These are phyloP conservation scores for Triglochin maritima DNA, from an alignment of 106 monocot species.

Conservation along the genomic window DNA sequence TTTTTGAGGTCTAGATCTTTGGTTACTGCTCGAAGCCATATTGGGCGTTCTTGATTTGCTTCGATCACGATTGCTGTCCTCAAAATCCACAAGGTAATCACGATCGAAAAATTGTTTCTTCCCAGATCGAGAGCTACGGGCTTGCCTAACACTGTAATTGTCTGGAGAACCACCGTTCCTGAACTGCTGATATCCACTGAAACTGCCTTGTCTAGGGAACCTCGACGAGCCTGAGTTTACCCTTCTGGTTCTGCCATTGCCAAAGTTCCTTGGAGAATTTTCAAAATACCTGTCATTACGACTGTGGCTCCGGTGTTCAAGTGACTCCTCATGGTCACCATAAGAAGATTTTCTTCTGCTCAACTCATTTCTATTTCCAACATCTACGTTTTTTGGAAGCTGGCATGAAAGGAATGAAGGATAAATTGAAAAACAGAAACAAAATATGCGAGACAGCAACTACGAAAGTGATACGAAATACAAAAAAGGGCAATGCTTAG, in stretches of 20 bases:
- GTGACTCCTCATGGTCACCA: neutral
- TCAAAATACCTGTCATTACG: neutral
- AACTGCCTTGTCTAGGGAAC: neutral
- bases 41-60: neutral
- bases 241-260: neutral
- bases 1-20: neutral
- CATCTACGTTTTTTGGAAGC: slow-evolving; percentile 5
- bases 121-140: neutral
- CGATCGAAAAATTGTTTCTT: neutral
- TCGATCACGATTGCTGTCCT: neutral
- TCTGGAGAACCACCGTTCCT: neutral
- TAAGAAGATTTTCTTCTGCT: slow-evolving; percentile 1
- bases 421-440: too few relatives aligned
- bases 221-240: neutral
- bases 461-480: too few relatives aligned
- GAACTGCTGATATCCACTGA: neutral
- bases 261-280: neutral
- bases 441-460: too few relatives aligned
- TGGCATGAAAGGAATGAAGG: neutral
- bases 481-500: too few relatives aligned
- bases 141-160: neutral
- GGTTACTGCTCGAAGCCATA: neutral
- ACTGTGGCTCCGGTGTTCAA: neutral
- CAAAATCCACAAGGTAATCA: neutral
- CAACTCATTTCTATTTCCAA: slow-evolving; percentile 1